Evolutionary conservation across 306 rosid species (phyloP), one percentile per base, ranked within the genome.

Genomic region (Inga oerstediana): DNA sequence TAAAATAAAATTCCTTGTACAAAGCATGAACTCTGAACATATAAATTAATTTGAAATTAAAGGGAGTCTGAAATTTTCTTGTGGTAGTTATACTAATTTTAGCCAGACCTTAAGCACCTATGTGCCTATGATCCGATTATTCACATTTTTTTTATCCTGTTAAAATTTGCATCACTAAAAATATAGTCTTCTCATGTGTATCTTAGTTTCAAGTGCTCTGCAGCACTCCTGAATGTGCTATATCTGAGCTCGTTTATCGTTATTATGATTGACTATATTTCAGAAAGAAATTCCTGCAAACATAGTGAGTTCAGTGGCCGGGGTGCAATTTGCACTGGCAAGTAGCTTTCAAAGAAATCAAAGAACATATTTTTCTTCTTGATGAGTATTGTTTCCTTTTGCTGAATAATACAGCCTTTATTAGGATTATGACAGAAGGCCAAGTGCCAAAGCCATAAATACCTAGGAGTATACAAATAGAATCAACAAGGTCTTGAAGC

Each of bases 391-490:
- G 74, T 20, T 45, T 65, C 39, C 10, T 71, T 56, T 67, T 44
- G 51, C 49, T 68, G 81, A 74, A 78, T 81, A 72, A 56, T 34
- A 82, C 52, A 82, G 52, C 72, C 71, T 49, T 35, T 72, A 35
- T 71, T 74, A 2, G 48, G 72, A 86, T 72, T 11, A 14, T 78
- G 73, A 51, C 39, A 35, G 64, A 54, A 16, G 49, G 67, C 32
- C 12, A 75, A 19, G 67, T 48, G 66, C 32, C 34, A 10, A 54
- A 52, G 79, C 11, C 12, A 20, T 14, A 54, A 20, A 5, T 64
- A 10, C 68, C 14, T 54, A 16, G 34, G 49, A 80, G 16, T 62
- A 11, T 45, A 71, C 70, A 62, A 32, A 32, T 58, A 76, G 75
- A 51, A 83, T 54, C 62, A 66, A 17, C 67, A 80, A 46, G 82